Evolutionary conservation across 169 alveolate species (phyloP).

Genomic region (Babesia bovis): DNA sequence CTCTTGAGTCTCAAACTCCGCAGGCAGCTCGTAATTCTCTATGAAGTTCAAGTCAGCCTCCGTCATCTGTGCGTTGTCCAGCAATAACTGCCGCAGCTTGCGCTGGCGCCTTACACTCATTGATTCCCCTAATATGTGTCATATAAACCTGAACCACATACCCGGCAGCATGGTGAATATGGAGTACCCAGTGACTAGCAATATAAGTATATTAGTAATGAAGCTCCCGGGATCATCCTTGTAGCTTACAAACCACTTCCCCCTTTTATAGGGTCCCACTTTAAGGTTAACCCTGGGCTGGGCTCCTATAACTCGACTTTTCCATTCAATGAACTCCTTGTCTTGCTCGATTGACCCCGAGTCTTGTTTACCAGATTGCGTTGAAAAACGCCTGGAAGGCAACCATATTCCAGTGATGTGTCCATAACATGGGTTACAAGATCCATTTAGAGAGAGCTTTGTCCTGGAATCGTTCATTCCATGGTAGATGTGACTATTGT

Average conservation of each 20-base stretch:
- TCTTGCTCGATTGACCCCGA: constrained; percentile 2
- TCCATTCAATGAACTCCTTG: constrained; percentile 36
- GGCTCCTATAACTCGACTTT: constrained; percentile 39
- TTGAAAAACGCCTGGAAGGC: neutral
- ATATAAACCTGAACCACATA: neutral
- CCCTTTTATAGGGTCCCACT: constrained; percentile 67
- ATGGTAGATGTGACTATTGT: no score
- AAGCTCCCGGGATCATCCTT: constrained; percentile 71
- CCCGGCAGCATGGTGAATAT: constrained; percentile 68
- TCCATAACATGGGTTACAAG: no score
- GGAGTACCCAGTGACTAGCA: constrained; percentile 65
- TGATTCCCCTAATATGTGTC: constrained; percentile 46
- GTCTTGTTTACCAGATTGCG: neutral
- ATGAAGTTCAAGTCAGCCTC: constrained; percentile 65
- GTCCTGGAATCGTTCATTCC: no score
- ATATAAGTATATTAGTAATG: constrained; percentile 63
- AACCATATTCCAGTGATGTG: no score
- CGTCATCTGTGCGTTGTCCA: constrained; percentile 64
- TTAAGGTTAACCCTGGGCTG: constrained; percentile 47
- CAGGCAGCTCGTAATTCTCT: constrained; percentile 56
- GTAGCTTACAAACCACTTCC: constrained; percentile 67
- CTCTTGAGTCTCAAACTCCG: no score
- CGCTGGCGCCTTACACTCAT: constrained; percentile 64
- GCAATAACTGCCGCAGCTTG: constrained; percentile 58
- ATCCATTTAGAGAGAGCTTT: no score